Conservation (phyloP, 2,329 filamentous ascomycete genomes). For the Lasiodiplodia hormozganensis region DNA sequence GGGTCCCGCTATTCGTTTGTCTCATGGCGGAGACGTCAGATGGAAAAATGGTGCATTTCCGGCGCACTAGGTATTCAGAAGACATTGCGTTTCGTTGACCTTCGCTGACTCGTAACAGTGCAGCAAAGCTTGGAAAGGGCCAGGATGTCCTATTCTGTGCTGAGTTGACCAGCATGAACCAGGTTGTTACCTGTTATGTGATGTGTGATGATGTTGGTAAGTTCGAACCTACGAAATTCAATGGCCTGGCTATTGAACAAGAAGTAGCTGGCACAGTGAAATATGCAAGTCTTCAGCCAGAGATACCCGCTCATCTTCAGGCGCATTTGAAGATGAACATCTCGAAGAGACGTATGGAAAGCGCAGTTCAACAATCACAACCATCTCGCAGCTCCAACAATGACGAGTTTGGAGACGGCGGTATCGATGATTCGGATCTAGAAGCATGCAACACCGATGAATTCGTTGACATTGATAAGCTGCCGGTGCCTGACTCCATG, state of each 20-base stretch:
- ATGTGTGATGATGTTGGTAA: conserved; percentile 85
- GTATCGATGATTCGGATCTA: conserved; percentile 60
- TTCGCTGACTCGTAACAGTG: conserved; percentile 53
- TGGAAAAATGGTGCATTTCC: conserved; percentile 73
- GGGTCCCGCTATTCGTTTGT: conserved; percentile 68
- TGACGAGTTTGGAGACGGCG: conserved; percentile 63
- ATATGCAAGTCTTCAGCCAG: conserved; percentile 59
- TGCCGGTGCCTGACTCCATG: conserved; percentile 34
- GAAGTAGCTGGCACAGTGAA: conserved; percentile 61
- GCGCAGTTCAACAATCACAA: not conserved
- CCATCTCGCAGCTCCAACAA: conserved; percentile 24
- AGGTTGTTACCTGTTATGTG: conserved; percentile 70
- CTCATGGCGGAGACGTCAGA: conserved; percentile 76
- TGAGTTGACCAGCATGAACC: conserved; percentile 60
- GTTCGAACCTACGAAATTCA: conserved; percentile 29
- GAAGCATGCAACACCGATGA: conserved; percentile 39
- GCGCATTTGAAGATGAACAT: conserved; percentile 32
- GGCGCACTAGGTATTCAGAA: conserved; percentile 59
- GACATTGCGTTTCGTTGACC: not conserved
- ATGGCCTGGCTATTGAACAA: not conserved
- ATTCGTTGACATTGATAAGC: conserved; percentile 56
- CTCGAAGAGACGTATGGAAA: conserved; percentile 40
- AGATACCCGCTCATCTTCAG: conserved; percentile 56
- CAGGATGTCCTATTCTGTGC: conserved; percentile 68
- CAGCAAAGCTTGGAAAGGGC: conserved; percentile 68